Evolutionary conservation across 2,329 filamentous ascomycete species (phyloP), one percentile per base, ranked within the genome.

Genomic region (Penicillium sp.): DNA sequence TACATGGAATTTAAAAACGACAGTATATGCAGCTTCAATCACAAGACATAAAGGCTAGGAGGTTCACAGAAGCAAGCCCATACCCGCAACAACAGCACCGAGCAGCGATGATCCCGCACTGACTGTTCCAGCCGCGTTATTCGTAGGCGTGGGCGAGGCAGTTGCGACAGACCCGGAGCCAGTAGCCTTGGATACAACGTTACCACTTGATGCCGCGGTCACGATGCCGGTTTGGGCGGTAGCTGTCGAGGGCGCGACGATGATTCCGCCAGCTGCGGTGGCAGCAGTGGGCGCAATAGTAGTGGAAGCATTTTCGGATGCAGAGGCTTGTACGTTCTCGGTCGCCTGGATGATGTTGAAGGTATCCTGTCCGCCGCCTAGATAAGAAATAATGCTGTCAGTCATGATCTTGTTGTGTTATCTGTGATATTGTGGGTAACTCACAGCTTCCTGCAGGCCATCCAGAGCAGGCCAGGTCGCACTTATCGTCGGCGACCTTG

Each of bases 381-480:
- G 2, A 24, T 13, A 34, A 20, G 16, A 5, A 31, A 39, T 47
- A 44, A 22, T 26, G 1, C 49, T 49, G 52, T 46, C 37, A 34
- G 16, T 29, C 8, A 13, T 26, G 20, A 20, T 24, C 20, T 9
- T 20, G 2, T 9, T 35, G 4, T 20, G 13, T 2, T 44, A 22
- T 40, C 24, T 6, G 22, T 31, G 10, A 14, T 2, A 42, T 14
- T 14, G 11, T 8, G 13, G 24, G 18, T 16, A 16, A 53, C 68
- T 52, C 61, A 71, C 69, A 71, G 0, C 40, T 45, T 14, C 62
- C 56, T 3, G 1, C 26, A 1, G 66, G 47, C 11, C 31, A 71
- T 11, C 68, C 69, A 2, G 47, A 5, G 44, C 69, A 71, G 1
- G 7, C 4, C 1, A 22, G 24, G 9, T 62, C 47, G 60, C 69